Percentiles rank a stretch among this genome's conserved stretches.
Conservation (phyloP, 2,329 filamentous ascomycete genomes). For the Aspergillus eucalypticola region DNA sequence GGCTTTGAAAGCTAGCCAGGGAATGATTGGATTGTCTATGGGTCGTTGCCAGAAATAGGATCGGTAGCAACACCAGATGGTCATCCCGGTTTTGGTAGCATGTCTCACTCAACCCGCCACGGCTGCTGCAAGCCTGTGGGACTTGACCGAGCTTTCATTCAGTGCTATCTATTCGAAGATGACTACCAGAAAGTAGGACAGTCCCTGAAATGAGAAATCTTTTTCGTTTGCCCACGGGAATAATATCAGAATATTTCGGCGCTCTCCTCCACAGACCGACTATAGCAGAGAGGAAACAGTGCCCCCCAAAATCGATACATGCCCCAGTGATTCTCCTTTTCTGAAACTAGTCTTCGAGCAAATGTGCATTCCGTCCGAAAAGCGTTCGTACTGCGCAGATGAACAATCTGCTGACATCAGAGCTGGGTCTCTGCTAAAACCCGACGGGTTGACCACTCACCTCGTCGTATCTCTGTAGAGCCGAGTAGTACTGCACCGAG, state of each 20-base stretch:
- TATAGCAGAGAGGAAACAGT: slow-evolving; percentile 38
- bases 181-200: not conserved
- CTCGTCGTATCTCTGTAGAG: slow-evolving; percentile 31
- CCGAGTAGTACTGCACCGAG: slow-evolving; percentile 24
- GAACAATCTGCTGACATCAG: slow-evolving; percentile 27
- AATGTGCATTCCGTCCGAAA: slow-evolving; percentile 32
- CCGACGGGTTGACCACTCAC: slow-evolving; percentile 19
- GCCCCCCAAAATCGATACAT: slow-evolving; percentile 34
- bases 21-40: slow-evolving; percentile 5
- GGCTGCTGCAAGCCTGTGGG: slow-evolving; percentile 2
- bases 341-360: slow-evolving; percentile 33
- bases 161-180: slow-evolving; percentile 6
- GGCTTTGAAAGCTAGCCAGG: slow-evolving; percentile 10
- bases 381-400: slow-evolving; percentile 33
- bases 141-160: slow-evolving; percentile 5
- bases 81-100: slow-evolving; percentile 8
- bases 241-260: slow-evolving; percentile 25
- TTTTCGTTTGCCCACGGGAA: not conserved
- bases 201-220: not conserved
- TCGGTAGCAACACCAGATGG: slow-evolving; percentile 9
- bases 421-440: not conserved
- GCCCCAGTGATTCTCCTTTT: slow-evolving; percentile 24
- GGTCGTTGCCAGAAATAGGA: slow-evolving; percentile 12
- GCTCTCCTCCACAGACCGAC: slow-evolving; percentile 32
- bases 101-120: slow-evolving; percentile 10